Evolutionary conservation across 2,329 filamentous ascomycete genomes (phyloP).

Genomic region (Leptographium flavum): DNA sequence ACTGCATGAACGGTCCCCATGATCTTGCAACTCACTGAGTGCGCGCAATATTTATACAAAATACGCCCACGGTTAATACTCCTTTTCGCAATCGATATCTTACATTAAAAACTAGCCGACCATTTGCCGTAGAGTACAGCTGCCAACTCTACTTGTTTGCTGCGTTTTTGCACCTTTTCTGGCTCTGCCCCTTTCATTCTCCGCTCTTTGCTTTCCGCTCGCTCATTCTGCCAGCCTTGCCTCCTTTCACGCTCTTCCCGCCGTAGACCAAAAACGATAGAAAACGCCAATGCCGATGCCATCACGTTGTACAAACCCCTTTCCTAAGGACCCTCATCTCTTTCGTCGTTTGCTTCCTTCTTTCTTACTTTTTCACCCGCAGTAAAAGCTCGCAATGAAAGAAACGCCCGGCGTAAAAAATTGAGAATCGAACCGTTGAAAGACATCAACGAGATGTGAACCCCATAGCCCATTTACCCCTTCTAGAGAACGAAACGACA

Average conservation of each 20-base stretch:
- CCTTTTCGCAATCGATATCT: no score
- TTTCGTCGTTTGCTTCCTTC: not conserved
- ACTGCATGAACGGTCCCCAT: no score
- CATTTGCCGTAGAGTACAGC: no score
- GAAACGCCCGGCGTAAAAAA: not conserved
- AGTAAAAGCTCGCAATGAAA: no score
- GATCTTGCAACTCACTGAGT: no score
- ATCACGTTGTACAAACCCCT: not conserved
- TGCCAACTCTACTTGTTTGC: no score
- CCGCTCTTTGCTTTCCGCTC: no score
- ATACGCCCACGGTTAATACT: no score
- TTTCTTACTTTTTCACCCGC: not conserved
- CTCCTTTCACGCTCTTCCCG: not conserved
- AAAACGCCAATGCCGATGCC: conserved; percentile 1
- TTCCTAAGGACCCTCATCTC: not conserved
- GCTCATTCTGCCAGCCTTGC: not conserved
- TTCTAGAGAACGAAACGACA: not conserved
- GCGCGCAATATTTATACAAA: no score
- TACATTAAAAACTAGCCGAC: no score
- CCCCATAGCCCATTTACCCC: not conserved
- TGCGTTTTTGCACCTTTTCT: no score
- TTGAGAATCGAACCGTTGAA: not conserved
- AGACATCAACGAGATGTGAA: not conserved
- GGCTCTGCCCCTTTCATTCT: no score
- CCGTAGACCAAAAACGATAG: not conserved